Conservation (phyloP, 2,329 filamentous ascomycete genomes). For the Fusarium poae region DNA sequence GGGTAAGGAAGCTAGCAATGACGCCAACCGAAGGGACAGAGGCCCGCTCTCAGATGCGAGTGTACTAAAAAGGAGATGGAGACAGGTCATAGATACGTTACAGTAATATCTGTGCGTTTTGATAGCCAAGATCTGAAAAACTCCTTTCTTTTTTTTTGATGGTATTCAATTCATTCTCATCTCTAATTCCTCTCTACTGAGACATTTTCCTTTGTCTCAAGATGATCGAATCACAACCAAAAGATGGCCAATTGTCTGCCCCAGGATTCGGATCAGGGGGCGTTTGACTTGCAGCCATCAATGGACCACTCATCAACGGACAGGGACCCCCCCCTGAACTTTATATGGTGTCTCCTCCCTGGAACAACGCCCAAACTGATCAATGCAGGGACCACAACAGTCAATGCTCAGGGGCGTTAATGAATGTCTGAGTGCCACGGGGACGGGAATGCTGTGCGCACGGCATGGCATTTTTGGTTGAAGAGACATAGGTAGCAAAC, state of each 20-base stretch:
- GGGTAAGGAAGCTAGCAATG: slow-evolving; percentile 19
- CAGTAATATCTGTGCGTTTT: background rate
- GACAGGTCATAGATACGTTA: background rate
- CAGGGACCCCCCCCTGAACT: slow-evolving; percentile 14
- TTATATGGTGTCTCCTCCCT: slow-evolving; percentile 6
- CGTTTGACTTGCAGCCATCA: slow-evolving; percentile 44
- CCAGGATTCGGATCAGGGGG: slow-evolving; percentile 27
- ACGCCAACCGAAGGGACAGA: slow-evolving; percentile 17
- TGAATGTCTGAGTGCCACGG: slow-evolving; percentile 33
- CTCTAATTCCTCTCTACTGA: slow-evolving; percentile 7
- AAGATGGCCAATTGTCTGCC: slow-evolving; percentile 35
- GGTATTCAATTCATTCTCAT: slow-evolving; percentile 20
- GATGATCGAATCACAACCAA: slow-evolving; percentile 12
- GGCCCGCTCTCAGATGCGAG: background rate
- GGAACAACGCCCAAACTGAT: slow-evolving; percentile 6
- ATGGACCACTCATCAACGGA: background rate
- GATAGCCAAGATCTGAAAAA: background rate
- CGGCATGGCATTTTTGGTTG: slow-evolving; percentile 3
- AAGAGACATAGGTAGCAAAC: too few relatives aligned
- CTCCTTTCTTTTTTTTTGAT: background rate
- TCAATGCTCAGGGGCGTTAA: slow-evolving; percentile 18
- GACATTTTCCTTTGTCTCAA: slow-evolving; percentile 2
- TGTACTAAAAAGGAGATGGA: background rate
- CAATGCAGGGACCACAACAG: slow-evolving; percentile 42
- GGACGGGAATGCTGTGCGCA: slow-evolving; percentile 11